A percentile compares a stretch with the other conserved stretches of the same genome.
Conservation (phyloP, 306 rosid genomes). For the Quillaja saponaria region DNA sequence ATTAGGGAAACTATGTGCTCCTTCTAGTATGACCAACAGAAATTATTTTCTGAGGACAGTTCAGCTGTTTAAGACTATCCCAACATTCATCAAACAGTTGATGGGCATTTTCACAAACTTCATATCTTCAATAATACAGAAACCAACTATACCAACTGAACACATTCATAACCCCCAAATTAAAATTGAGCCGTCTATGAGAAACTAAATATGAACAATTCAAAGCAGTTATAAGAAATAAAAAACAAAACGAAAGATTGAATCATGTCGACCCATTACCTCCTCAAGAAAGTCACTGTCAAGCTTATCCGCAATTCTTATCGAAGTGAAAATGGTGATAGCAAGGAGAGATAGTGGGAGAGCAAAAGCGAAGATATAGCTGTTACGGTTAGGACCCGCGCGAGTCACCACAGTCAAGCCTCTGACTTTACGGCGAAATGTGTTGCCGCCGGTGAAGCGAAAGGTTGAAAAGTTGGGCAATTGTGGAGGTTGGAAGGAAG, state of each 20-base stretch:
- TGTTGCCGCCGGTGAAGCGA: constrained; percentile 19
- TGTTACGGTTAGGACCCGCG: constrained; percentile 61
- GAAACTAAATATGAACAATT: background rate
- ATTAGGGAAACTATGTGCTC: background rate
- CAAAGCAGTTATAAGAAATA: background rate
- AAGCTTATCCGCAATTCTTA: constrained; percentile 61
- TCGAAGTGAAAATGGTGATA: constrained; percentile 60
- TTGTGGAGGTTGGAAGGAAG: constrained; percentile 26
- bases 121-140: background rate
- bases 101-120: constrained; percentile 1
- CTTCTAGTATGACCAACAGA: constrained; percentile 7
- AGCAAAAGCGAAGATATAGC: constrained; percentile 57
- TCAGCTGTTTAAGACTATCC: background rate
- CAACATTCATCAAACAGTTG: constrained; percentile 35
- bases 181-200: background rate
- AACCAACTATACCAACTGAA: background rate
- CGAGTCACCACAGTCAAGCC: constrained; percentile 45
- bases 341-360: constrained; percentile 67
- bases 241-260: background rate
- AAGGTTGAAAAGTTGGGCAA: constrained; percentile 25
- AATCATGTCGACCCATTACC: constrained; percentile 38
- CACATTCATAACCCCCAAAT: background rate
- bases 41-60: background rate
- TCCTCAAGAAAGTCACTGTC: constrained; percentile 70
- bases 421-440: constrained; percentile 26